Evolutionary conservation across 1,284 basidiomycete genomes (phyloP).

Genomic region (Marasmius oreades): DNA sequence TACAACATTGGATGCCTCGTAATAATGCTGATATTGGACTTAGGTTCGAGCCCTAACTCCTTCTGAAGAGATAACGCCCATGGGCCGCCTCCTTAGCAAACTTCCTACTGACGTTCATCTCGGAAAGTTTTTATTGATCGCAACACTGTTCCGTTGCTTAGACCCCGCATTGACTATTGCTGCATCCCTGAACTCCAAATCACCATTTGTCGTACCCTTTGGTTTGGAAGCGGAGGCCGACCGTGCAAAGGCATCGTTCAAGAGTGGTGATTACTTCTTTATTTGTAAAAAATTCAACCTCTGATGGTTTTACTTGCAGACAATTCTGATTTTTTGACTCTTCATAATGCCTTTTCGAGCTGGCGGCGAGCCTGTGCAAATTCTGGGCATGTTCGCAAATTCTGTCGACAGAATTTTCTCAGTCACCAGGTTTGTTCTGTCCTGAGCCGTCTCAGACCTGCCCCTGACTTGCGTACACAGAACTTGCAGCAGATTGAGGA

Average conservation of each 20-base stretch:
- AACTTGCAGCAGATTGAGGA: conserved; percentile 97
- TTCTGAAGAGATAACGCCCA: conserved; percentile 90
- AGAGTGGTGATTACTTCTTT: conserved; percentile 50
- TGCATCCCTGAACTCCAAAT: conserved; percentile 90
- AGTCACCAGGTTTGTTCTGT: conserved; percentile 68
- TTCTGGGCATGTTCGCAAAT: conserved; percentile 58
- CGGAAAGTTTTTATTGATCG: conserved; percentile 89
- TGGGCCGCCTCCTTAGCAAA: conserved; percentile 89
- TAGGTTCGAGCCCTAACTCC: conserved; percentile 83
- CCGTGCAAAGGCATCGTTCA: conserved; percentile 80
- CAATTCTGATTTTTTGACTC: conserved; percentile 95
- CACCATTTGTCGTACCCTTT: conserved; percentile 88
- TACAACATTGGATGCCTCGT: background rate
- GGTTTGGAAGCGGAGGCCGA: conserved; percentile 89
- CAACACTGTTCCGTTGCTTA: conserved; percentile 85
- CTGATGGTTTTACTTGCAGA: conserved; percentile 41
- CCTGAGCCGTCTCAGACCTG: background rate
- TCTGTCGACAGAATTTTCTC: conserved; percentile 83
- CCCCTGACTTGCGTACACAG: conserved; percentile 32
- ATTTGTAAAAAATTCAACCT: background rate
- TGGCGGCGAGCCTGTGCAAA: conserved; percentile 85
- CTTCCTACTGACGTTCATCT: conserved; percentile 96
- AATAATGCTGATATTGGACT: background rate
- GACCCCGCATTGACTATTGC: conserved; percentile 97
- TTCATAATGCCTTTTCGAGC: conserved; percentile 86